A percentile compares a stretch with the other conserved stretches of the same genome.
These are phyloP conservation scores for Nidularia sp. DNA, from an alignment of 768 basidiomycete genomes.

Conservation along the genomic window DNA sequence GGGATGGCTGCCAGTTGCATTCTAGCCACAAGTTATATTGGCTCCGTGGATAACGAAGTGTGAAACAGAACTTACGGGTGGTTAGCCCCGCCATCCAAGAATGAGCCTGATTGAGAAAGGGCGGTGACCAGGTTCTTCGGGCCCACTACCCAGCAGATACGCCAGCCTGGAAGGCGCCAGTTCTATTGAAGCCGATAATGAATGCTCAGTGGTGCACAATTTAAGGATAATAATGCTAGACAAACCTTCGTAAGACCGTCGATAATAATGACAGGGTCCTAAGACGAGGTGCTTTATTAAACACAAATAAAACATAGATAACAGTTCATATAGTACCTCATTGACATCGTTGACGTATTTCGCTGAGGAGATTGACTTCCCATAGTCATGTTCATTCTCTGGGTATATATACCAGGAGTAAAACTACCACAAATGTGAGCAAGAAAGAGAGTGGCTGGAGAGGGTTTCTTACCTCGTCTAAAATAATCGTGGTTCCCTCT, in stretches of 20 bases:
- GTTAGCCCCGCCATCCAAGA: slow-evolving; percentile 92
- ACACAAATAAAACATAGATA: neutral
- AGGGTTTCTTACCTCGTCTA: slow-evolving; percentile 61
- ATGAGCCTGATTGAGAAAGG: slow-evolving; percentile 89
- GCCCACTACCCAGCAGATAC: slow-evolving; percentile 90
- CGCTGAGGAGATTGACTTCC: slow-evolving; percentile 79
- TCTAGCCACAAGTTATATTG: slow-evolving; percentile 23
- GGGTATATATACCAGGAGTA: slow-evolving; percentile 96
- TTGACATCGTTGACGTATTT: slow-evolving; percentile 86
- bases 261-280: slow-evolving; percentile 82
- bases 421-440: slow-evolving; percentile 46
- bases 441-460: neutral
- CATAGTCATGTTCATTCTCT: slow-evolving; percentile 67
- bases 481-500: slow-evolving; percentile 79
- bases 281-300: neutral
- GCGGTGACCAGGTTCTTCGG: slow-evolving; percentile 87
- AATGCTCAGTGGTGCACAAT: neutral
- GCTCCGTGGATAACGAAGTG: neutral
- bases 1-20: slow-evolving; percentile 87
- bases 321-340: slow-evolving; percentile 31
- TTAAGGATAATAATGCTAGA: neutral
- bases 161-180: slow-evolving; percentile 94
- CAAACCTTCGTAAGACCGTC: slow-evolving; percentile 88
- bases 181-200: slow-evolving; percentile 46
- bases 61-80: slow-evolving; percentile 61